Conservation (phyloP, 495 filamentous ascomycete genomes). For the Penicillium fimorum region DNA sequence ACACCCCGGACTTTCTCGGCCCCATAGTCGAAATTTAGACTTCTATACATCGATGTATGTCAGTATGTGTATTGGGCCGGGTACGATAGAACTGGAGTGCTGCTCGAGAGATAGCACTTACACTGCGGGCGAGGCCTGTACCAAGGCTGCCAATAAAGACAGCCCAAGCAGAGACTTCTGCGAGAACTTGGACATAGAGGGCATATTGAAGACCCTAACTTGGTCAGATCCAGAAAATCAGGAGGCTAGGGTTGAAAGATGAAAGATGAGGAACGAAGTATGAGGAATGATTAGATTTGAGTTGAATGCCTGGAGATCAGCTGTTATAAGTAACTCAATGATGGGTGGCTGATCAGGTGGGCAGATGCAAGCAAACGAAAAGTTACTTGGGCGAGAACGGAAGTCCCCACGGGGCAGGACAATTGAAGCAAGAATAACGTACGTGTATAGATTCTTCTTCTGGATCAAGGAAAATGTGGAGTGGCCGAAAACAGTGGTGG, state of each 20-base stretch:
- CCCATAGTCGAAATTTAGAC: constrained; percentile 45
- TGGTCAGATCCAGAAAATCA: constrained; percentile 17
- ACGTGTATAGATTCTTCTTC: constrained; percentile 21
- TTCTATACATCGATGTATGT: constrained; percentile 24
- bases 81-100: not conserved
- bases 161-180: constrained; percentile 37
- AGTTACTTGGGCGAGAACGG: constrained; percentile 16
- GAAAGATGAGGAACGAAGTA: constrained; percentile 21
- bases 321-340: constrained; percentile 38
- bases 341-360: constrained; percentile 8
- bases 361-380: constrained; percentile 20
- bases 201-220: constrained; percentile 33
- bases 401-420: not conserved
- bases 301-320: constrained; percentile 35
- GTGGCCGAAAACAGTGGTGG: constrained; percentile 25
- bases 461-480: constrained; percentile 6
- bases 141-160: constrained; percentile 33
- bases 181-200: constrained; percentile 29
- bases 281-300: constrained; percentile 23
- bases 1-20: constrained; percentile 52
- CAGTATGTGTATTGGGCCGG: not conserved
- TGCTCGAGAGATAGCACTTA: constrained; percentile 24
- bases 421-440: constrained; percentile 8
- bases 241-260: constrained; percentile 30
- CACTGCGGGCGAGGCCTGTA: constrained; percentile 36